Evolutionary conservation across 2,329 filamentous ascomycete genomes (phyloP).

Genomic region (Aspergillus flavus): DNA sequence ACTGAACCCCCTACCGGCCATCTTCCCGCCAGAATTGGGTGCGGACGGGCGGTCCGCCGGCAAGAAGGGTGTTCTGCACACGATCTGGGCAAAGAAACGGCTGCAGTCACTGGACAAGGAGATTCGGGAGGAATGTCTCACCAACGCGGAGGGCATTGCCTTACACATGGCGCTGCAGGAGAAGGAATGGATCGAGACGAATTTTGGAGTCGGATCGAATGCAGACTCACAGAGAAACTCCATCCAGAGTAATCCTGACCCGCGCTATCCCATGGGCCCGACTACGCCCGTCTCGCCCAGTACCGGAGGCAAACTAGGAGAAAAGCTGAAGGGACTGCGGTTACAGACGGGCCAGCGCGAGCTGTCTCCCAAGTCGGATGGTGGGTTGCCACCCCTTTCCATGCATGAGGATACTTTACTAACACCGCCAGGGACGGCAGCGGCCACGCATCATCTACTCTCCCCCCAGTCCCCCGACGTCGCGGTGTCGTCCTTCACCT

Average conservation of each 20-base stretch:
- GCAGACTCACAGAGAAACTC: conserved; percentile 39
- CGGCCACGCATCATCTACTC: conserved; percentile 49
- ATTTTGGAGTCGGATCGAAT: conserved; percentile 66
- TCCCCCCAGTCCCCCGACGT: conserved; percentile 66
- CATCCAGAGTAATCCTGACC: conserved; percentile 19
- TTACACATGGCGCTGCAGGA: conserved; percentile 82
- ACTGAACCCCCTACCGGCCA: conserved; percentile 81
- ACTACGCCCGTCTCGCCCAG: conserved; percentile 65
- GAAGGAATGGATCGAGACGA: conserved; percentile 80
- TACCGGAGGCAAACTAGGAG: conserved; percentile 69
- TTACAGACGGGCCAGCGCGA: conserved; percentile 73
- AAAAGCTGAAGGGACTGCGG: conserved; percentile 78
- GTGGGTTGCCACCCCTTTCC: conserved; percentile 45
- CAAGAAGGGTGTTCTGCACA: conserved; percentile 81
- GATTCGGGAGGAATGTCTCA: conserved; percentile 71
- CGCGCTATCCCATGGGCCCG: conserved; percentile 43
- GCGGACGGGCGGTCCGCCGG: conserved; percentile 67
- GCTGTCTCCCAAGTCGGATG: conserved; percentile 55
- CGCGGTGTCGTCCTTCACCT: conserved; percentile 64
- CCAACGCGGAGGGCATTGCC: conserved; percentile 79
- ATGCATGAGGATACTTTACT: background rate
- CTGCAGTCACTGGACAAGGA: conserved; percentile 74
- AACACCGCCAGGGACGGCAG: background rate
- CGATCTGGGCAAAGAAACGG: conserved; percentile 84
- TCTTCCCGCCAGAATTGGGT: conserved; percentile 77